phyloP scores from a whole-genome alignment of 495 filamentous ascomycete species.

The Neurospora sp. region DNA sequence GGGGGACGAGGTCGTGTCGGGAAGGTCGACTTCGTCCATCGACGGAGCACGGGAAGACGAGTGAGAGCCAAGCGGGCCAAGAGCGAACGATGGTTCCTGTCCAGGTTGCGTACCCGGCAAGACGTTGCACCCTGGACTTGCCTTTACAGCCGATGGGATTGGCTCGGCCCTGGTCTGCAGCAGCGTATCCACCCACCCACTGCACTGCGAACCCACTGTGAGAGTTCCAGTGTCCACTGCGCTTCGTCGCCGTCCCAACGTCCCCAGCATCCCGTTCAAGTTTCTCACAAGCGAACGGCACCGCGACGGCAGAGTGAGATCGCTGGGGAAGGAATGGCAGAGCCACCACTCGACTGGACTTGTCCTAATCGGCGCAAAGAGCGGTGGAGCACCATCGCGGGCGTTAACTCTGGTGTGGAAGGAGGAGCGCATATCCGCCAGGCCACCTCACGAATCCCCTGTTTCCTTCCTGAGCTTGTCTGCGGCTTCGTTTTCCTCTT shows the following conservation, averaged over 20 bases:
- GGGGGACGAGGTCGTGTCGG: not conserved
- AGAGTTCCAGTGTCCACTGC: not conserved
- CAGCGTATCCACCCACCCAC: not conserved
- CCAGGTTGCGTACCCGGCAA: not conserved
- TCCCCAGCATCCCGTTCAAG: not conserved
- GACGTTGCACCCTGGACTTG: not conserved
- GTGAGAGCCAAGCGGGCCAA: not conserved
- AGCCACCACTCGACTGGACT: not conserved
- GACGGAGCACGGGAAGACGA: not conserved
- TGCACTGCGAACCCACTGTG: not conserved
- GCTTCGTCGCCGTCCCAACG: not conserved
- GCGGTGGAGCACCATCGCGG: not conserved
- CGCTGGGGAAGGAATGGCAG: not conserved
- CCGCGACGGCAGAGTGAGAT: not conserved
- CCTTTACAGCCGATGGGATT: not conserved
- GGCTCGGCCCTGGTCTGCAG: not conserved
- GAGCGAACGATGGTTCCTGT: not conserved
- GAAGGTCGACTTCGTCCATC: not conserved
- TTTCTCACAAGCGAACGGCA: not conserved
- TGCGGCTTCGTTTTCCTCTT: not conserved
- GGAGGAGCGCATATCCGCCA: not conserved
- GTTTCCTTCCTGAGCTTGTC: not conserved
- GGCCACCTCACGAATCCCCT: not conserved
- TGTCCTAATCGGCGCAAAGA: not conserved
- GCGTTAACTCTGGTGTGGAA: not conserved